Evolutionary conservation across 352 stramenopile species (phyloP).

Genomic region (Phytophthora hybrid): DNA sequence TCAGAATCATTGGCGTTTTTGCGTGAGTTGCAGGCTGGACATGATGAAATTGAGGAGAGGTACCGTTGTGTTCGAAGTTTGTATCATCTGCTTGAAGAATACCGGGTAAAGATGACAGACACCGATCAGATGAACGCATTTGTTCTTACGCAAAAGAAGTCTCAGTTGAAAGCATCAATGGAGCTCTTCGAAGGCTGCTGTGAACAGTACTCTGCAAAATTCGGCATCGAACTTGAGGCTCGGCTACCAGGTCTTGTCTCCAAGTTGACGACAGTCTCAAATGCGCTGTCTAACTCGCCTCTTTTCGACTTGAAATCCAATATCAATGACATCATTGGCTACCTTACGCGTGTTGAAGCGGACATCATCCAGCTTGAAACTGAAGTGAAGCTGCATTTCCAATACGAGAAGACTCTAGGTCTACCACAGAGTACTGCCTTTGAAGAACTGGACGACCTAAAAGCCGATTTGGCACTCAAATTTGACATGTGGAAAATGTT

Average conservation of each 20-base stretch:
- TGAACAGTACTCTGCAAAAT: slow-evolving; percentile 81
- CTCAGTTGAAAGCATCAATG: slow-evolving; percentile 79
- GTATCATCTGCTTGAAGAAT: slow-evolving; percentile 77
- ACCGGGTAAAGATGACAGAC: slow-evolving; percentile 69
- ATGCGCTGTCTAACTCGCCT: slow-evolving; percentile 42
- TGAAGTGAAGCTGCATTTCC: slow-evolving; percentile 49
- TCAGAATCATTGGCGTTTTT: slow-evolving; percentile 67
- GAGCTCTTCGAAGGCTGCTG: slow-evolving; percentile 77
- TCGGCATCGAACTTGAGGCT: slow-evolving; percentile 73
- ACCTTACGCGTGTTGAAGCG: slow-evolving; percentile 48
- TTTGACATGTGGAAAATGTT: slow-evolving; percentile 81
- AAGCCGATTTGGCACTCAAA: slow-evolving; percentile 82
- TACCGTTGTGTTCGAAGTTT: slow-evolving; percentile 65
- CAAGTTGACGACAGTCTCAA: slow-evolving; percentile 43
- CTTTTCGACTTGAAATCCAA: slow-evolving; percentile 65
- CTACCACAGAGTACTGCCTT: slow-evolving; percentile 76
- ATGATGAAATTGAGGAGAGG: slow-evolving; percentile 61
- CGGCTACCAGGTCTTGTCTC: slow-evolving; percentile 53
- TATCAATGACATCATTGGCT: slow-evolving; percentile 55
- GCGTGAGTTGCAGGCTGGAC: slow-evolving; percentile 55
- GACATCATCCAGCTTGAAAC: slow-evolving; percentile 34
- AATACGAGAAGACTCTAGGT: slow-evolving; percentile 64
- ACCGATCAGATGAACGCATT: slow-evolving; percentile 80
- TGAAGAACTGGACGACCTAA: slow-evolving; percentile 80
- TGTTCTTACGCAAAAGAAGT: slow-evolving; percentile 74